Percentiles rank a stretch among this genome's conserved stretches.
Evolutionary conservation across 1,139 yeast species (phyloP).

Genomic region (Yamadazyma atmosphaerica): DNA sequence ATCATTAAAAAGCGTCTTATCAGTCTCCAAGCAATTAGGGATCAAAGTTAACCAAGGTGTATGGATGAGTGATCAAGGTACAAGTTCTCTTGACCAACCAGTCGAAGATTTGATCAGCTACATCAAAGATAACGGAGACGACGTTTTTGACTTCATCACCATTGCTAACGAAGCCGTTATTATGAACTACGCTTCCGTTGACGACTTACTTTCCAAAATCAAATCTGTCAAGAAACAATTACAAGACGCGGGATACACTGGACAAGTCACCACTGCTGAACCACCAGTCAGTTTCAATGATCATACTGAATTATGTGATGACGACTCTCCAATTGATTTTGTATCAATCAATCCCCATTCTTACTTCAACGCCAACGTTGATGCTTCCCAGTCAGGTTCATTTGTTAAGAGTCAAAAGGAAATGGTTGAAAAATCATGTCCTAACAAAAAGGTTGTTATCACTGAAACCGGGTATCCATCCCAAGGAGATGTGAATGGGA

Average conservation of each 20-base stretch:
- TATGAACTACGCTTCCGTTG: slow-evolving; percentile 57
- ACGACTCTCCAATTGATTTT: slow-evolving; percentile 64
- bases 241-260: slow-evolving; percentile 71
- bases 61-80: slow-evolving; percentile 69
- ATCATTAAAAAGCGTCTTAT: slow-evolving; percentile 63
- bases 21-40: slow-evolving; percentile 61
- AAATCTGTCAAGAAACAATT: slow-evolving; percentile 58
- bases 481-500: slow-evolving; percentile 68
- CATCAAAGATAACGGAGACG: slow-evolving; percentile 61
- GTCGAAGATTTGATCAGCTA: slow-evolving; percentile 55
- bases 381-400: slow-evolving; percentile 70
- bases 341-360: slow-evolving; percentile 88
- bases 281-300: slow-evolving; percentile 74
- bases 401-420: slow-evolving; percentile 65
- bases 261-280: slow-evolving; percentile 78
- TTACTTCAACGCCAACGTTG: slow-evolving; percentile 64
- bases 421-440: slow-evolving; percentile 54
- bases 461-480: slow-evolving; percentile 94
- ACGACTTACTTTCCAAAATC: slow-evolving; percentile 63
- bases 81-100: slow-evolving; percentile 63
- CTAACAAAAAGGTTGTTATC: slow-evolving; percentile 49
- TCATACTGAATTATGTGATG: slow-evolving; percentile 64
- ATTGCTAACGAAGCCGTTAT: slow-evolving; percentile 87
- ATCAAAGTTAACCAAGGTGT: slow-evolving; percentile 81
- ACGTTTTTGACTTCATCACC: slow-evolving; percentile 67